phyloP scores from a whole-genome alignment of 176 grass and related monocot genomes.

The Eleusine indica region DNA sequence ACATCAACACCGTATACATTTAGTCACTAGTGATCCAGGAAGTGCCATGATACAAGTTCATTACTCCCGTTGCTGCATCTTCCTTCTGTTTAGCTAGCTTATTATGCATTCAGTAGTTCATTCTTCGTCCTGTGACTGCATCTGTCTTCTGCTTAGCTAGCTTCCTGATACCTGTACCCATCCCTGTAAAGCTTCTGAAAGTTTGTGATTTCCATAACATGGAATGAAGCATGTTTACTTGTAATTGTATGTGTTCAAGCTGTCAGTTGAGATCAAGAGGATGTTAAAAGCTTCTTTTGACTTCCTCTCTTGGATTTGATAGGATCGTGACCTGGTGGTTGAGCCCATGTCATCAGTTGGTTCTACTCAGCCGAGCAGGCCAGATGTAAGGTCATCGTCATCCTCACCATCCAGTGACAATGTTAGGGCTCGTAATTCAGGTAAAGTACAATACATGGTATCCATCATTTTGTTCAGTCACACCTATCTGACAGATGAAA shows the following conservation, averaged over 20 bases:
- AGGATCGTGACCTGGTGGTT: constrained; percentile 79
- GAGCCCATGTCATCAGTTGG: constrained; percentile 59
- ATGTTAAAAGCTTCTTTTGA: constrained; percentile 1
- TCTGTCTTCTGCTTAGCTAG: background rate
- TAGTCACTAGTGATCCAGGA: background rate
- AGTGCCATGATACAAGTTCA: background rate
- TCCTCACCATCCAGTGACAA: constrained; percentile 53
- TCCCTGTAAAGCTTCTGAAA: background rate
- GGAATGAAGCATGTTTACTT: background rate
- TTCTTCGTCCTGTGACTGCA: background rate
- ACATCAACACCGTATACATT: too few relatives aligned
- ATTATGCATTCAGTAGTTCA: background rate
- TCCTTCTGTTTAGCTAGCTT: background rate
- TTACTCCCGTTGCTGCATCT: background rate
- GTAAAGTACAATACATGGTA: constrained; percentile 27
- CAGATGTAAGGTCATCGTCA: constrained; percentile 66
- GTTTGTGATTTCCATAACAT: background rate
- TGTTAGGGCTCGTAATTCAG: constrained; percentile 60
- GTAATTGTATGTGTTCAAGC: background rate
- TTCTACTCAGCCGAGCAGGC: constrained; percentile 51
- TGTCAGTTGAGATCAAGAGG: background rate
- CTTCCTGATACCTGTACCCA: background rate
- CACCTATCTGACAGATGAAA: constrained; percentile 23
- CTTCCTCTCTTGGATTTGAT: background rate
- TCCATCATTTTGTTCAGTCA: background rate